Evolutionary conservation across 2,329 filamentous ascomycete species (phyloP).

Genomic region (Neofusicoccum ribis): DNA sequence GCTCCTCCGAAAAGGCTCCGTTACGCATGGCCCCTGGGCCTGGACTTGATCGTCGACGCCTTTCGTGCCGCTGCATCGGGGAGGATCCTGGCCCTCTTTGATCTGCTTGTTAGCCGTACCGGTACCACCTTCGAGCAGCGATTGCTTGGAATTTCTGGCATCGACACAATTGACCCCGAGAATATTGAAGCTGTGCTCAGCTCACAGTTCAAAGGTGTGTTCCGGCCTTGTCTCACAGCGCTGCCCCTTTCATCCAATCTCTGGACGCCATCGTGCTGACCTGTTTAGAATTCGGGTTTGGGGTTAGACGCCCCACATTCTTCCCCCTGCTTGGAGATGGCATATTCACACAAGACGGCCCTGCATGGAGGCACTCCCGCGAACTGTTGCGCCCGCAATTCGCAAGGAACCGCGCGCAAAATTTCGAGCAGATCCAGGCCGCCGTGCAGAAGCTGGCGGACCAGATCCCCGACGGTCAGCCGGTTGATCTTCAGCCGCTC

Average conservation of each 20-base stretch:
- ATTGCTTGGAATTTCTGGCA: slow-evolving; percentile 25
- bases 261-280: too few relatives aligned
- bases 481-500: slow-evolving; percentile 60
- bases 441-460: slow-evolving; percentile 25
- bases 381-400: slow-evolving; percentile 1
- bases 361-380: slow-evolving; percentile 1
- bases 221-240: background rate
- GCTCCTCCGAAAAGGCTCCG: background rate
- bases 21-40: slow-evolving; percentile 22
- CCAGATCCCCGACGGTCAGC: background rate
- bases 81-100: background rate
- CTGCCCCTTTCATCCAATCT: too few relatives aligned
- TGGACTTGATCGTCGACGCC: slow-evolving; percentile 29
- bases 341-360: slow-evolving; percentile 19
- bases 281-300: background rate
- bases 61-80: slow-evolving; percentile 20
- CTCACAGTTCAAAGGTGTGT: slow-evolving; percentile 27
- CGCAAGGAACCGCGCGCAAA: background rate
- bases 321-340: slow-evolving; percentile 23
- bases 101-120: background rate
- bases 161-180: slow-evolving; percentile 29
- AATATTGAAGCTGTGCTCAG: slow-evolving; percentile 25
- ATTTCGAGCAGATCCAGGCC: background rate
- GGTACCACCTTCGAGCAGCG: slow-evolving; percentile 26
- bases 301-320: background rate